phyloP scores from a whole-genome alignment of 306 rosid genomes.

The Cucurbita argyrosperma region DNA sequence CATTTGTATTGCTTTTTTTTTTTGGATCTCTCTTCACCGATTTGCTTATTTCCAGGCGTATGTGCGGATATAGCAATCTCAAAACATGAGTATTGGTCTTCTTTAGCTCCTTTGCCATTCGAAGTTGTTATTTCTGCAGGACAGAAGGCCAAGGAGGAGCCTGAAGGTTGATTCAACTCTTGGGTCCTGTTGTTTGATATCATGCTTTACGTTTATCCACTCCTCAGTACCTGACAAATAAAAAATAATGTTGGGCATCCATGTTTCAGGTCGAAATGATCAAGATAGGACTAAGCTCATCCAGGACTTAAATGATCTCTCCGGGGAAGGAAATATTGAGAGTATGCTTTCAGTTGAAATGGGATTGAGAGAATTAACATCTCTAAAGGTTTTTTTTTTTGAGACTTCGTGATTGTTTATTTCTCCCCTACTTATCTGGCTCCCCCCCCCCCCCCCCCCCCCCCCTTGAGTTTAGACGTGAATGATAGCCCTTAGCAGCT shows the following conservation, averaged over 20 bases:
- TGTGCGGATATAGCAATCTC: slow-evolving; percentile 68
- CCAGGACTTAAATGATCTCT: slow-evolving; percentile 69
- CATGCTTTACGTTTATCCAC: background rate
- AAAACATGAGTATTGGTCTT: slow-evolving; percentile 87
- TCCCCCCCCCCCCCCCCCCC: too few relatives aligned
- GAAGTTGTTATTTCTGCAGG: slow-evolving; percentile 90
- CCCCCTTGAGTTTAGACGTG: background rate
- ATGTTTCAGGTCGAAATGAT: slow-evolving; percentile 48
- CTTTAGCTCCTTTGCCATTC: slow-evolving; percentile 89
- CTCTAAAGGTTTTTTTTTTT: slow-evolving; percentile 43
- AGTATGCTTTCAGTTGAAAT: slow-evolving; percentile 95
- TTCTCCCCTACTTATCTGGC: background rate
- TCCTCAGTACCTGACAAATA: background rate
- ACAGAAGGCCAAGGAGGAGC: slow-evolving; percentile 94
- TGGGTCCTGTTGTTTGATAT: background rate
- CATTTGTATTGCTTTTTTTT: background rate
- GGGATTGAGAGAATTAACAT: slow-evolving; percentile 77
- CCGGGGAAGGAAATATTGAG: slow-evolving; percentile 92
- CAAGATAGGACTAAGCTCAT: slow-evolving; percentile 46
- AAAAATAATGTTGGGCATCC: background rate
- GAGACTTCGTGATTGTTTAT: background rate
- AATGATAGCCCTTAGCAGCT: background rate
- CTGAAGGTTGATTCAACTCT: slow-evolving; percentile 34
- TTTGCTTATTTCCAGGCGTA: slow-evolving; percentile 42
- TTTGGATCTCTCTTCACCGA: background rate